phyloP scores from a whole-genome alignment of 306 rosid genomes.

The Sphenostylis stenocarpa region DNA sequence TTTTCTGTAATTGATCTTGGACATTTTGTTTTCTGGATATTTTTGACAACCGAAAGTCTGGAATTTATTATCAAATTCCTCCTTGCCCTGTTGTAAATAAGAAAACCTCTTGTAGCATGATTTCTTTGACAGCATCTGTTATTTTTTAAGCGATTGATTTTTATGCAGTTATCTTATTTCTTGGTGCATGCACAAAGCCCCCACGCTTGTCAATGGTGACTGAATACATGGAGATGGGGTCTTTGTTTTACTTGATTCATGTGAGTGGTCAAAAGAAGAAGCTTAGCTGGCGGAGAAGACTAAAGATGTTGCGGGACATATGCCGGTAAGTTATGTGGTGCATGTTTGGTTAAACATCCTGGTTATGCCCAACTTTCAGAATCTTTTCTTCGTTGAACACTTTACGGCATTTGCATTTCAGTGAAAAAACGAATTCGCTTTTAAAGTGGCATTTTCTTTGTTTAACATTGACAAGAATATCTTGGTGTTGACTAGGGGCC shows the following conservation, averaged over 20 bases:
- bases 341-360: background rate
- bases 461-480: slow-evolving; percentile 25
- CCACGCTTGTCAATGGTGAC: slow-evolving; percentile 95
- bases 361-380: slow-evolving; percentile 10
- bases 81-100: background rate
- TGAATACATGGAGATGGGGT: slow-evolving; percentile 97
- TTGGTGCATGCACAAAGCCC: slow-evolving; percentile 98
- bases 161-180: slow-evolving; percentile 88
- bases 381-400: background rate
- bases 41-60: background rate
- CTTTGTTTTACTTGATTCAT: slow-evolving; percentile 89
- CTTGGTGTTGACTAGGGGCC: slow-evolving; percentile 62
- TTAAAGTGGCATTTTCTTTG: slow-evolving; percentile 10
- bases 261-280: slow-evolving; percentile 87
- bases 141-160: slow-evolving; percentile 31
- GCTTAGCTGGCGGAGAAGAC: slow-evolving; percentile 85
- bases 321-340: slow-evolving; percentile 58
- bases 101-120: background rate
- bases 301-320: slow-evolving; percentile 86
- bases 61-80: slow-evolving; percentile 9
- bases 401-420: background rate
- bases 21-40: slow-evolving; percentile 20
- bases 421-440: background rate
- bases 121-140: slow-evolving; percentile 21
- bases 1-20: slow-evolving; percentile 21